Base-by-base conservation (phyloP, 768 basidiomycete genomes). In the Lactifluus subvellereus region DNA sequence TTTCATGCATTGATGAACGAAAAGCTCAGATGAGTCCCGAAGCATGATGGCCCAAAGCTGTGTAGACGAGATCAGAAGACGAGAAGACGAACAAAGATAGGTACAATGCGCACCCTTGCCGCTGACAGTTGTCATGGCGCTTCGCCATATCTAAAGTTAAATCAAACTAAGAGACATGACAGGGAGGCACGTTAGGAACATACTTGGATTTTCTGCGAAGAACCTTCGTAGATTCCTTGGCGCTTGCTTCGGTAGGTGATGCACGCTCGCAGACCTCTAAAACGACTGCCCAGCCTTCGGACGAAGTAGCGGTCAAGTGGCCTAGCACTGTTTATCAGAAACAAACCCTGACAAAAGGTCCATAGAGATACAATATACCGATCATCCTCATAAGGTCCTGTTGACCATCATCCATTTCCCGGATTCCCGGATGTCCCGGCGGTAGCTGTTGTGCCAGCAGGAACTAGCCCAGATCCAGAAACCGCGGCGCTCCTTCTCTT, bases 1-100 rank as follows among this genome's bases (percentile, higher is more conserved):
- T 27, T 2, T 27, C 27, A 27, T 27, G 27, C 27, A 27, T 27
- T 27, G 27, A 3, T 27, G 27, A 27, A 27, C 27, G 27, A 3
- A 27, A 27, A 27, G 27, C 27, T 3, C 84, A 0, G 85, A 82
- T 2, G 86, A 86, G 70, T 95, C 94, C 37, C 85, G 84, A 38
- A 95, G 80, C 86, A 95, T 88, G 68, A 95, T 86, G 2, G 92
- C 87, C 94, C 92, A 95, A 6, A 97, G 71, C 89, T 91, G 64
- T 20, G 43, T 55, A 33, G 14, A 54, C 3, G 47, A 54, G 51
- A 65, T 61, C 32, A 38, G 9, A 32, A 47, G 30, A 64, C 54
- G 13, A 38, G 9, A 32, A 47, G 30, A 64, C 54, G 13, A 22
- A 11, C 32, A 8, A n/a, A 13, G 16, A 33, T 22, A 27, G 8